phyloP scores from a whole-genome alignment of 441 rosid species.

The Flueggea neowawraea region DNA sequence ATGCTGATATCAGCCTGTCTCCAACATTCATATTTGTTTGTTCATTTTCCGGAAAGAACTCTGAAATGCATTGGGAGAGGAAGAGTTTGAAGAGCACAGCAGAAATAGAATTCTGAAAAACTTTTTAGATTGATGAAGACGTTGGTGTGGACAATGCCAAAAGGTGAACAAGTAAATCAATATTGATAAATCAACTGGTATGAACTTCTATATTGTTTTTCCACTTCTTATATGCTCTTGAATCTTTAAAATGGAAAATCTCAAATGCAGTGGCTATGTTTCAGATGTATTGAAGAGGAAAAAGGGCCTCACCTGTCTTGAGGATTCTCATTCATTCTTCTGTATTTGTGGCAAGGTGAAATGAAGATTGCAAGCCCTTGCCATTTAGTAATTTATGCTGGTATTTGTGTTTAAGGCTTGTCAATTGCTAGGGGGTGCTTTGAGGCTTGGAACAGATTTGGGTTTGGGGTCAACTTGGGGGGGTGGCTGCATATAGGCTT shows the following conservation, averaged over 20 bases:
- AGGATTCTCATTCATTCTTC: conserved; percentile 34
- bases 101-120: conserved; percentile 17
- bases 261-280: conserved; percentile 12
- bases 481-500: too few species aligned
- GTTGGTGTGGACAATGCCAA: conserved; percentile 3
- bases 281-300: conserved; percentile 25
- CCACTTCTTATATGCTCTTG: too few species aligned
- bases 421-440: too few species aligned
- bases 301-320: conserved; percentile 9
- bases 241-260: background rate
- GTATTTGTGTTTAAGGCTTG: too few species aligned
- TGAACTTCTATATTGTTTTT: background rate
- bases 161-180: conserved; percentile 28
- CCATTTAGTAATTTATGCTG: too few species aligned
- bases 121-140: conserved; percentile 14
- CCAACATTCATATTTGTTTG: background rate
- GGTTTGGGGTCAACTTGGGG: too few species aligned
- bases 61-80: conserved; percentile 18
- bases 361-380: too few species aligned
- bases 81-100: conserved; percentile 17
- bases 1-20: background rate
- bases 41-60: conserved; percentile 29
- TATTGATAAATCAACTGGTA: background rate
- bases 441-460: too few species aligned
- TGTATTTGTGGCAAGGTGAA: conserved; percentile 48